Evolutionary conservation across 2,329 filamentous ascomycete species (phyloP), one percentile per base, ranked within the genome.

Genomic region (Fusarium circinatum): DNA sequence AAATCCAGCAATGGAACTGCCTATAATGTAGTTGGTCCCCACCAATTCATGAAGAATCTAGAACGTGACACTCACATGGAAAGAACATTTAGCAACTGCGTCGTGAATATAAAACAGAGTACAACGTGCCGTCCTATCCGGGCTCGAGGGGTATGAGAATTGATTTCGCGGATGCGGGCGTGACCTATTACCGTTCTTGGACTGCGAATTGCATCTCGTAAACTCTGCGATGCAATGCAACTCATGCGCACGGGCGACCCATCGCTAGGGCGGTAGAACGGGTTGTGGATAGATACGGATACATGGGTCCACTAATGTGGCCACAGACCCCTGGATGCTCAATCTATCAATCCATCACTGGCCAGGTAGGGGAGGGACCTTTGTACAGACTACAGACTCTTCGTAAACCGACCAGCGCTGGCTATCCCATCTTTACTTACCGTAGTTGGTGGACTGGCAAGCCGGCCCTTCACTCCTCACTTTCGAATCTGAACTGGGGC

Each of bases 121-220:
- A 64, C 8, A 59, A 10, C 8, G 49, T 68, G 64, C 65, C 64
- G 65, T 34, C 28, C n/a, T 55, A 62, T 13, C 64, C 56, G 65
- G 38, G 15, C 28, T n/a, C 17, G 22, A 34, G 45, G 42, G 28
- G 42, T 30, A 24, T 38, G 30, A 44, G 26, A 49, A 39, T 44
- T 51, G 66, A 71, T 54, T 30, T 54, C 52, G 57, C 26, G 60
- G 30, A 55, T 30, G 41, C 28, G 28, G 44, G 62, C 70, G 66
- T 74, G 71, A 73, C 70, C 47, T 28, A 63, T 74, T 74, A 34
- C 70, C 55, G 14, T 24, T 60, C 71, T 55, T 22, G 61, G 66
- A 57, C 39, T 57, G 22, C 39, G 32, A 44, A 44, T 55, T n/a
- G 26, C n/a, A 47, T 57, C 41, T 70, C 65, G 59, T 68, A 70